A percentile compares a stretch with the other conserved stretches of the same genome.
phyloP scores from a whole-genome alignment of 805 yeast genomes.

The Lipomyces yamanashiensis region DNA sequence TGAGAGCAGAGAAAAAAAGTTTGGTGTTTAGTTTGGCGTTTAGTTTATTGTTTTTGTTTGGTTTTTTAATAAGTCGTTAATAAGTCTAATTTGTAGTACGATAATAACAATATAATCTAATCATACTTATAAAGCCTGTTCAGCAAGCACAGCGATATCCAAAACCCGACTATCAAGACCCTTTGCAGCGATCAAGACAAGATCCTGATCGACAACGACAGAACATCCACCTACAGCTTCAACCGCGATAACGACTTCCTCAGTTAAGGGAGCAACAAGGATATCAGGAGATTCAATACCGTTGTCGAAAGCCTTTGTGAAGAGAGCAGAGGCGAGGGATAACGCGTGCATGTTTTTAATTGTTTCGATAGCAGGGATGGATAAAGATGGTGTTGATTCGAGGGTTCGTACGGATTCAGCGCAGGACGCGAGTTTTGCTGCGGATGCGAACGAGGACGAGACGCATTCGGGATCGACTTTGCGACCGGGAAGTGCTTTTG shows the following conservation, averaged over 20 bases:
- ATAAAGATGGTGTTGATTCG: conserved; percentile 12
- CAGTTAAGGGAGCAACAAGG: conserved; percentile 14
- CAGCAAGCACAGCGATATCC: conserved; percentile 23
- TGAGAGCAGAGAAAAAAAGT: neutral
- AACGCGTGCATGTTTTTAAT: conserved; percentile 22
- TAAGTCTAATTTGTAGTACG: neutral
- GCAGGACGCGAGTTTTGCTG: conserved; percentile 12
- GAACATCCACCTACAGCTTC: conserved; percentile 25
- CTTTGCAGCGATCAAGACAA: conserved; percentile 23
- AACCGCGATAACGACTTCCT: conserved; percentile 10
- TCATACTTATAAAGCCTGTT: neutral
- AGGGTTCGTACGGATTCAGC: conserved; percentile 21
- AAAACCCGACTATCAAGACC: conserved; percentile 29
- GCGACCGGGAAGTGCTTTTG: conserved; percentile 6
- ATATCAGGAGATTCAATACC: conserved; percentile 36
- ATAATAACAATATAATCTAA: neutral
- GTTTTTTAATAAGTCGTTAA: neutral
- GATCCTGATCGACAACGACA: conserved; percentile 10
- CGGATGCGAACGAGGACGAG: conserved; percentile 14
- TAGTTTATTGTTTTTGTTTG: neutral
- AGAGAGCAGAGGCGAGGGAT: conserved; percentile 12
- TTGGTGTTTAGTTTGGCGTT: neutral
- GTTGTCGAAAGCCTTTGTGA: conserved; percentile 19
- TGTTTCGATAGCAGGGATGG: conserved; percentile 23
- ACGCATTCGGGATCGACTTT: conserved; percentile 14